Conservation (phyloP, 2,329 filamentous ascomycete genomes). For the Scytalidium lignicola region DNA sequence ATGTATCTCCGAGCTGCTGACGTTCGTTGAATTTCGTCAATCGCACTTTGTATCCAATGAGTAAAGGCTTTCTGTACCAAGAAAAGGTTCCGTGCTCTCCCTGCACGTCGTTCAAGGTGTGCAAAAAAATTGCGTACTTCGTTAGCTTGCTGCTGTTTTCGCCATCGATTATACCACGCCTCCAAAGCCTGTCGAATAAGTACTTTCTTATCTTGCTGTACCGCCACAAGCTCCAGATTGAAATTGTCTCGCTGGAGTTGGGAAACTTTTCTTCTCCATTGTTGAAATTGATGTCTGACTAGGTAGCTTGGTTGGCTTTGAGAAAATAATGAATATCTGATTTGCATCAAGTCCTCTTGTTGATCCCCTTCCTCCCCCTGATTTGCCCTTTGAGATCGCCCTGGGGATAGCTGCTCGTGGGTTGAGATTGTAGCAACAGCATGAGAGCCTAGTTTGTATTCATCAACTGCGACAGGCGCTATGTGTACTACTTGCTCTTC, state of each 20-base stretch:
- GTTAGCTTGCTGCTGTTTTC: conserved; percentile 10
- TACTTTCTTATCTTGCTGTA: conserved; percentile 42
- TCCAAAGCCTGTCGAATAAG: conserved; percentile 49
- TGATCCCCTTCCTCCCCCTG: neutral
- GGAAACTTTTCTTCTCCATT: conserved; percentile 21
- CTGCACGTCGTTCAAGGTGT: conserved; percentile 53
- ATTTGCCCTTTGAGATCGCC: neutral
- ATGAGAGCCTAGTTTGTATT: neutral
- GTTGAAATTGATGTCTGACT: conserved; percentile 11
- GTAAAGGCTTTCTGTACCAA: conserved; percentile 59
- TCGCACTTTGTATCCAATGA: conserved; percentile 63
- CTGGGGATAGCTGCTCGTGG: neutral
- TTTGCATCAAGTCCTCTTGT: conserved; percentile 13
- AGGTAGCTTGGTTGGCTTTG: conserved; percentile 13
- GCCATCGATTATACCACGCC: conserved; percentile 38
- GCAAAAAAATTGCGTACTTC: conserved; percentile 49
- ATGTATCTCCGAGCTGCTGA: conserved; percentile 66
- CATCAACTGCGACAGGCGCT: neutral
- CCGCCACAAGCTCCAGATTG: conserved; percentile 38
- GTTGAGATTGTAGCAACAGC: neutral
- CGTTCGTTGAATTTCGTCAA: conserved; percentile 61
- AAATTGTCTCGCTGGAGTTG: conserved; percentile 31
- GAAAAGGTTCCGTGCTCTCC: conserved; percentile 59
- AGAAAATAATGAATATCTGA: conserved; percentile 19
- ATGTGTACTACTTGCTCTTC: neutral